Percentiles rank a stretch among this genome's conserved stretches.
Evolutionary conservation across 805 yeast genomes (phyloP).

Genomic region (Starmera quercuum): DNA sequence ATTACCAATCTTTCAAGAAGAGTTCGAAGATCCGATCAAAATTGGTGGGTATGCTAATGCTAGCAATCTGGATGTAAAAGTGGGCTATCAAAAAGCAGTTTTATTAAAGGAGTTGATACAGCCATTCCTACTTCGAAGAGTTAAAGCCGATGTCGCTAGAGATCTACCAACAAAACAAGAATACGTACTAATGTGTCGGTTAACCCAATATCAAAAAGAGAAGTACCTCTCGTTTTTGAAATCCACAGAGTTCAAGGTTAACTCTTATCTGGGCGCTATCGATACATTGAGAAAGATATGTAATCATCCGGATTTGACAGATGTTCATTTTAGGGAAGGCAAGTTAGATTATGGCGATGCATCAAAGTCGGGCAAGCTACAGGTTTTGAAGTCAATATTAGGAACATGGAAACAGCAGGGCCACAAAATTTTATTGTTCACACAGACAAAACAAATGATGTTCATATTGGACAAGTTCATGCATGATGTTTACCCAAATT

Average conservation of each 20-base stretch:
- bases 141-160: slow-evolving; percentile 90
- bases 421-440: slow-evolving; percentile 76
- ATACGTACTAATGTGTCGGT: slow-evolving; percentile 85
- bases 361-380: slow-evolving; percentile 77
- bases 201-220: slow-evolving; percentile 69
- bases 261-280: slow-evolving; percentile 80
- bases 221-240: slow-evolving; percentile 68
- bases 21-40: slow-evolving; percentile 87
- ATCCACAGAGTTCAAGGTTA: slow-evolving; percentile 71
- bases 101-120: slow-evolving; percentile 80
- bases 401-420: slow-evolving; percentile 70
- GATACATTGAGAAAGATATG: slow-evolving; percentile 88
- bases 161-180: slow-evolving; percentile 91
- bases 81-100: slow-evolving; percentile 94
- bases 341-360: slow-evolving; percentile 45
- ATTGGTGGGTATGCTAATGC: slow-evolving; percentile 99
- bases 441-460: slow-evolving; percentile 92
- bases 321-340: slow-evolving; percentile 27
- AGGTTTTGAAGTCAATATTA: slow-evolving; percentile 70
- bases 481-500: slow-evolving; percentile 24
- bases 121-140: slow-evolving; percentile 80
- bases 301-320: slow-evolving; percentile 87
- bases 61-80: slow-evolving; percentile 88
- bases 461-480: slow-evolving; percentile 74
- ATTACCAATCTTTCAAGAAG: slow-evolving; percentile 86